Evolutionary conservation across 1,139 yeast species (phyloP).

Genomic region (Blastobotrys apis): DNA sequence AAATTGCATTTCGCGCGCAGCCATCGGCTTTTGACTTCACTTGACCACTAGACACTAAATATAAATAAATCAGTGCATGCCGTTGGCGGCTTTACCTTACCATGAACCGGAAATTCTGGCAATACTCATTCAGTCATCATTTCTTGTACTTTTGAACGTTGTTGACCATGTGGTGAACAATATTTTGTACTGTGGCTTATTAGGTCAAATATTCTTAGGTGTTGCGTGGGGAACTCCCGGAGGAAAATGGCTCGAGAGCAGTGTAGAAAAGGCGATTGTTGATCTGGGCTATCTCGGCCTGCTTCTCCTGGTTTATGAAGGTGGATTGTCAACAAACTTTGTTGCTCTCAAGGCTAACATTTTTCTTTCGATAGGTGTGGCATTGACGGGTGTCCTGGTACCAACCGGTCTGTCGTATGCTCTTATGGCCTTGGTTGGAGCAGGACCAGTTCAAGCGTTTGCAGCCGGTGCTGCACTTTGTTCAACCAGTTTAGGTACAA

Average conservation of each 20-base stretch:
- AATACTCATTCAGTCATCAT: slow-evolving; percentile 2
- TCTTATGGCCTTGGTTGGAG: slow-evolving; percentile 1
- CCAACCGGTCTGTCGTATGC: slow-evolving; percentile 9
- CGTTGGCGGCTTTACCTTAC: slow-evolving; percentile 8
- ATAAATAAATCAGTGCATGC: no score
- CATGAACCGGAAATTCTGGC: slow-evolving; percentile 8
- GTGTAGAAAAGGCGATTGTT: background rate
- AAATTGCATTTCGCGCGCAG: no score
- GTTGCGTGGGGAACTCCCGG: slow-evolving; percentile 10
- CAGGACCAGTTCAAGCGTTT: no score
- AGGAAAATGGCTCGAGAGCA: slow-evolving; percentile 4
- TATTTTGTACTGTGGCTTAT: slow-evolving; percentile 8
- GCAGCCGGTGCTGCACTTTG: slow-evolving; percentile 11
- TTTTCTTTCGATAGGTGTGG: slow-evolving; percentile 5
- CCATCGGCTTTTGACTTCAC: no score
- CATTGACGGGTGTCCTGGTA: slow-evolving; percentile 5
- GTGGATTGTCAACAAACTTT: slow-evolving; percentile 7
- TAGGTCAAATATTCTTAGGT: slow-evolving; percentile 9
- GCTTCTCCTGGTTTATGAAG: slow-evolving; percentile 8
- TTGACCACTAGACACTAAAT: no score
- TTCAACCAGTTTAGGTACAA: slow-evolving; percentile 11
- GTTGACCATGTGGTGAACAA: slow-evolving; percentile 1
- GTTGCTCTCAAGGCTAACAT: slow-evolving; percentile 4
- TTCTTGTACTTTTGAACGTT: slow-evolving; percentile 4
- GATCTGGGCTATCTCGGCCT: slow-evolving; percentile 10